A percentile compares a stretch with the other conserved stretches of the same genome.
phyloP scores from a whole-genome alignment of 495 filamentous ascomycete genomes.

The Pseudevernia furfuracea region DNA sequence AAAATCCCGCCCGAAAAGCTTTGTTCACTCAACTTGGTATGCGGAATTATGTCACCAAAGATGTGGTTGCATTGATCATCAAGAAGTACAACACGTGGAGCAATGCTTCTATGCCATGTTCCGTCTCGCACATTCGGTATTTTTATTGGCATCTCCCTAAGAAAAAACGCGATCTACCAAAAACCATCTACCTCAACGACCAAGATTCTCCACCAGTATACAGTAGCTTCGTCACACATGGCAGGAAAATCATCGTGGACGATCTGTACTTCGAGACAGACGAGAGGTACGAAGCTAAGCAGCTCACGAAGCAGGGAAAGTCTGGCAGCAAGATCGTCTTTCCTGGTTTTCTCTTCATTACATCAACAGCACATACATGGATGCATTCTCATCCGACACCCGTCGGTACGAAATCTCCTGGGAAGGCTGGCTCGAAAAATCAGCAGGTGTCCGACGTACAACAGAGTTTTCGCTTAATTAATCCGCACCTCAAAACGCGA shows the following conservation, averaged over 20 bases:
- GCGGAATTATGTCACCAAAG: conserved; percentile 3
- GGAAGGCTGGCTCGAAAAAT: not conserved
- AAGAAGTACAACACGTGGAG: conserved; percentile 10
- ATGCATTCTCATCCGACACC: not conserved
- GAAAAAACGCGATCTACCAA: not conserved
- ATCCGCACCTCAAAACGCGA: too few relatives aligned
- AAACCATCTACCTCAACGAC: not conserved
- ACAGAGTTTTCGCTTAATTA: too few relatives aligned
- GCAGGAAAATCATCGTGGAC: conserved; percentile 1
- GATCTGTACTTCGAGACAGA: conserved; percentile 15
- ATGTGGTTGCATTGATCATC: conserved; percentile 9
- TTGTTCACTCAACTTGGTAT: conserved; percentile 30
- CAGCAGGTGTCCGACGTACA: not conserved
- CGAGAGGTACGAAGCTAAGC: not conserved
- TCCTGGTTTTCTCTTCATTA: not conserved
- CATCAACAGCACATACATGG: not conserved
- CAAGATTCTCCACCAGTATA: conserved; percentile 5
- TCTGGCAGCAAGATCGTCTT: not conserved
- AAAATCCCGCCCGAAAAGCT: conserved; percentile 21
- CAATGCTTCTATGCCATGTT: conserved; percentile 18
- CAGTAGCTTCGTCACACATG: not conserved
- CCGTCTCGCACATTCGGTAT: conserved; percentile 28
- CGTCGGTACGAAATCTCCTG: not conserved
- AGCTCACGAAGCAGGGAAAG: not conserved
- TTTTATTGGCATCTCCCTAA: conserved; percentile 29